Conservation (phyloP, 2,329 filamentous ascomycete genomes). For the Neophaeococcomyces aloes region DNA sequence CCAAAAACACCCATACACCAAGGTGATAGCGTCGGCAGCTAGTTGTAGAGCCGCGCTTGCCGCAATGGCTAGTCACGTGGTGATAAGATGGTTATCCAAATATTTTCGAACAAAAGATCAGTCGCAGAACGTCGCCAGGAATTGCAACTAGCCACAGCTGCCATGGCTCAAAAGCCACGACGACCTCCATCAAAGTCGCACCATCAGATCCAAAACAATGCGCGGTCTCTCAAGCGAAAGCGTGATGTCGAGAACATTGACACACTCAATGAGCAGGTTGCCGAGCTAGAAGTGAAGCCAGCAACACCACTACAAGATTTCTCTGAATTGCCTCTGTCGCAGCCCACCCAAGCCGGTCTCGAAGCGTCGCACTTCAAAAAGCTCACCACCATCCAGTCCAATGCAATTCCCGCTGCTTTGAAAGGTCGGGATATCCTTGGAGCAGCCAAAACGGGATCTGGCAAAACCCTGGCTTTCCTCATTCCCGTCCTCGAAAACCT, state of each 20-base stretch:
- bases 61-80: too few species aligned
- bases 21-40: too few species aligned
- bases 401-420: constrained; percentile 77
- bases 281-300: constrained; percentile 32
- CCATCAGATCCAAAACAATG: constrained; percentile 14
- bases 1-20: too few species aligned
- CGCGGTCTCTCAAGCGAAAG: constrained; percentile 35
- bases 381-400: constrained; percentile 82
- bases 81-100: too few species aligned
- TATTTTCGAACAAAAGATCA: too few species aligned
- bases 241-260: constrained; percentile 36
- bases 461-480: constrained; percentile 89
- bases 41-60: too few species aligned
- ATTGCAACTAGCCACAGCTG: background rate
- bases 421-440: constrained; percentile 82
- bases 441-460: constrained; percentile 88
- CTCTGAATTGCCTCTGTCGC: constrained; percentile 73
- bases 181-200: constrained; percentile 22
- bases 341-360: constrained; percentile 67
- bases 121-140: too few species aligned
- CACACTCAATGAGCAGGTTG: constrained; percentile 32
- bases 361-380: constrained; percentile 79
- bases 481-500: constrained; percentile 87
- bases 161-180: constrained; percentile 20
- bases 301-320: constrained; percentile 55